Evolutionary conservation across 352 stramenopile genomes (phyloP).

Genomic region (Phytopythium cucurbitacearum): DNA sequence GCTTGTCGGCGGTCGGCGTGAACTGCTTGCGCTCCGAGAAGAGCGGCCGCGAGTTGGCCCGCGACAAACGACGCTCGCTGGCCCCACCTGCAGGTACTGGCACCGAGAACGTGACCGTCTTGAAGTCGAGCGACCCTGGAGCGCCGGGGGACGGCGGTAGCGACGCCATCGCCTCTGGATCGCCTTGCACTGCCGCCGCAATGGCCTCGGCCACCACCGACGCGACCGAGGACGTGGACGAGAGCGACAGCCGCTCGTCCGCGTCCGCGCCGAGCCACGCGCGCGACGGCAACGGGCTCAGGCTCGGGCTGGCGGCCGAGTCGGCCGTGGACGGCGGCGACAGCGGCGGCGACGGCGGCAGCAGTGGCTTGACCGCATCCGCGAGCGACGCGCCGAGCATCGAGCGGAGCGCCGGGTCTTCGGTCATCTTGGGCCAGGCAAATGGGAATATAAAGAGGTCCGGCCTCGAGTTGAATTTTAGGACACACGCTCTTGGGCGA

Average conservation of each 20-base stretch:
- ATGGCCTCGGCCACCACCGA: constrained; percentile 6
- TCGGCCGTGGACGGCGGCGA: not conserved
- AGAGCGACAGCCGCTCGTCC: constrained; percentile 5
- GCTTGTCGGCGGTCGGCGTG: constrained; percentile 87
- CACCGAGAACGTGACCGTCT: constrained; percentile 36
- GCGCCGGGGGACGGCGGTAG: constrained; percentile 21
- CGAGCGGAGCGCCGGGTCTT: too few species aligned
- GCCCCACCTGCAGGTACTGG: constrained; percentile 1
- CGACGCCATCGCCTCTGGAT: not conserved
- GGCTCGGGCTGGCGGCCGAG: not conserved
- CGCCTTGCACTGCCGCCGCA: constrained; percentile 1
- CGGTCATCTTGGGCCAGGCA: too few species aligned
- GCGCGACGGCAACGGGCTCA: not conserved
- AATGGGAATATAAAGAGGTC: too few species aligned
- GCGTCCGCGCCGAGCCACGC: constrained; percentile 2
- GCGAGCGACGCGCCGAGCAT: too few species aligned
- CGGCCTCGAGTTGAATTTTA: too few species aligned
- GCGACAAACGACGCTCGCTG: constrained; percentile 17
- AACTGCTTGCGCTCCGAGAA: constrained; percentile 75
- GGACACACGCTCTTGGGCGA: too few species aligned
- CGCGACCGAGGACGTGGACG: constrained; percentile 5
- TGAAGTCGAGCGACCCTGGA: constrained; percentile 33
- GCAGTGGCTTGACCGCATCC: too few species aligned
- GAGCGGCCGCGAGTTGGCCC: constrained; percentile 26
- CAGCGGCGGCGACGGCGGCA: not conserved